Evolutionary conservation across 73 alveolate genomes (phyloP).

Genomic region (Paramecium tetraurelia): DNA sequence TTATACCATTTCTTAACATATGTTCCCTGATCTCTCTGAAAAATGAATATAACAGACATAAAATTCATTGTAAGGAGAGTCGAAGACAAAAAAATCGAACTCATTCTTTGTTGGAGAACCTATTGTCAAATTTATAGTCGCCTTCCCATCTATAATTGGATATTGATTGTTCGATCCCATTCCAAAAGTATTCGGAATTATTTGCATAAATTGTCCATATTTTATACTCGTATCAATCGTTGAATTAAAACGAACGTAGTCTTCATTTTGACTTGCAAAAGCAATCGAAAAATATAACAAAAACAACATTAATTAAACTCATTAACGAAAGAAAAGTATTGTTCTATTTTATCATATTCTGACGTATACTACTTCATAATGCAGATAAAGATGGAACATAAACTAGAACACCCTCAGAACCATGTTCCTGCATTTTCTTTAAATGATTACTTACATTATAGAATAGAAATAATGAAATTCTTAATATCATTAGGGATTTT

Average conservation of each 20-base stretch:
- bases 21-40: neutral
- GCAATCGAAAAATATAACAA: neutral
- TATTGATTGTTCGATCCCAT: neutral
- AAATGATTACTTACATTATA: neutral
- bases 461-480: too few relatives aligned
- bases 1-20: neutral
- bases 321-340: neutral
- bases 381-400: neutral
- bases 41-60: neutral
- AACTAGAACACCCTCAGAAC: neutral
- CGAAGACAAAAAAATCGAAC: neutral
- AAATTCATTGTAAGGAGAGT: neutral
- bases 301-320: neutral
- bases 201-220: neutral
- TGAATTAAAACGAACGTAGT: neutral
- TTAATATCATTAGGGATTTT: too few relatives aligned
- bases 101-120: neutral
- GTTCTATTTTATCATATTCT: neutral
- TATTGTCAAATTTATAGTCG: neutral
- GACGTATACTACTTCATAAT: neutral
- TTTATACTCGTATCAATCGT: neutral
- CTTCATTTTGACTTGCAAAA: neutral
- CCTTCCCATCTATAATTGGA: neutral
- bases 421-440: neutral
- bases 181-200: neutral